phyloP scores from a whole-genome alignment of 2,329 filamentous ascomycete genomes.

The Exophiala xenobiotica region DNA sequence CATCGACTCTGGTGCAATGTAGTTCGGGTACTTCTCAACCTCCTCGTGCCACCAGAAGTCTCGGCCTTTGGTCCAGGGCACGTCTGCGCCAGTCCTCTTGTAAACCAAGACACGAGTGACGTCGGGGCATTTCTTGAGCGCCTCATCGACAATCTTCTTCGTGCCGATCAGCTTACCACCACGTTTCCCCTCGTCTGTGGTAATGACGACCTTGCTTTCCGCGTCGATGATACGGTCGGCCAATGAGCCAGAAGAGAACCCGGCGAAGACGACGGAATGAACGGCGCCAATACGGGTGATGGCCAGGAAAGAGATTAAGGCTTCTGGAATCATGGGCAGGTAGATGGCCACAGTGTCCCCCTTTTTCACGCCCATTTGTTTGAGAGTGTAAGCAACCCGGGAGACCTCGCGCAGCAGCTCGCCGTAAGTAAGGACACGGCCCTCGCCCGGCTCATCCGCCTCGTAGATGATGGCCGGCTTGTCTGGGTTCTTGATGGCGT shows the following conservation, averaged over 20 bases:
- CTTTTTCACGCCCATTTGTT: slow-evolving; percentile 94
- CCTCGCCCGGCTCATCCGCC: slow-evolving; percentile 84
- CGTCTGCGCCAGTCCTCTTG: slow-evolving; percentile 90
- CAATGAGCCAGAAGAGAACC: slow-evolving; percentile 94
- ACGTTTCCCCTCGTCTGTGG: slow-evolving; percentile 94
- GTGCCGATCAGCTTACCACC: slow-evolving; percentile 96
- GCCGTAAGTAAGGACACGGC: slow-evolving; percentile 86
- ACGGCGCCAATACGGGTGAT: slow-evolving; percentile 90
- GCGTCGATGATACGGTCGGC: slow-evolving; percentile 93
- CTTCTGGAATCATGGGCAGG: slow-evolving; percentile 98
- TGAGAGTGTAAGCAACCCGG: slow-evolving; percentile 80
- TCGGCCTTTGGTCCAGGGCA: slow-evolving; percentile 84
- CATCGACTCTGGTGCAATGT: slow-evolving; percentile 85
- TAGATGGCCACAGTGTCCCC: slow-evolving; percentile 97
- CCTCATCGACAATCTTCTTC: slow-evolving; percentile 97
- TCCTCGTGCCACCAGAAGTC: slow-evolving; percentile 99
- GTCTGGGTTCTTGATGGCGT: slow-evolving; percentile 91
- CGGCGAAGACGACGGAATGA: slow-evolving; percentile 96
- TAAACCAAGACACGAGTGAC: slow-evolving; percentile 84
- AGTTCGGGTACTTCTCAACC: slow-evolving; percentile 91
- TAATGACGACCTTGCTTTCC: slow-evolving; percentile 89
- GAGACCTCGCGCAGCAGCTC: slow-evolving; percentile 93
- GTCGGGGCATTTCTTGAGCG: slow-evolving; percentile 90
- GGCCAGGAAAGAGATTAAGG: slow-evolving; percentile 84
- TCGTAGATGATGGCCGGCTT: slow-evolving; percentile 98